These are phyloP conservation scores for Amauroascus niger DNA, from an alignment of 2,329 filamentous ascomycete genomes.

Conservation along the genomic window DNA sequence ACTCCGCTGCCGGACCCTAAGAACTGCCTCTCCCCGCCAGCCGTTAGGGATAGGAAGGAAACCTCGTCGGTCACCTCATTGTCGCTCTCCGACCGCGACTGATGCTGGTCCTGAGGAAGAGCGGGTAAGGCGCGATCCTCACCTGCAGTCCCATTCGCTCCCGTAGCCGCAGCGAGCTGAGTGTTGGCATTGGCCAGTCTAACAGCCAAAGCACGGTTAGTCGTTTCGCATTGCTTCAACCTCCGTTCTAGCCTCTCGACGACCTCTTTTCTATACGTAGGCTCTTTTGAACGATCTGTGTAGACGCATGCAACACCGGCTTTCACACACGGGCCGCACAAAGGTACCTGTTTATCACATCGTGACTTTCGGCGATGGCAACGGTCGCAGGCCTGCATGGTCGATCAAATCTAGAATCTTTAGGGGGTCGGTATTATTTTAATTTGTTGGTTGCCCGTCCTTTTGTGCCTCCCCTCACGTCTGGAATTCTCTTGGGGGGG, in stretches of 20 bases:
- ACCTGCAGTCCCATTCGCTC: neutral
- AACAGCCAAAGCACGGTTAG: slow-evolving; percentile 15
- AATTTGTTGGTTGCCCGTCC: neutral
- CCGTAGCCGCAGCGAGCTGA: slow-evolving; percentile 6
- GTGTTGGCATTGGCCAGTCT: slow-evolving; percentile 12
- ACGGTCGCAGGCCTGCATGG: slow-evolving; percentile 30
- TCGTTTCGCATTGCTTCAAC: slow-evolving; percentile 19
- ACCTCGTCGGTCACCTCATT: slow-evolving; percentile 36
- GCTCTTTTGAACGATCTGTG: slow-evolving; percentile 16
- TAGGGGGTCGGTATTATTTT: neutral
- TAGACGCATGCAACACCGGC: slow-evolving; percentile 27
- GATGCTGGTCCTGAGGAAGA: slow-evolving; percentile 4
- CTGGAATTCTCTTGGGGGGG: neutral
- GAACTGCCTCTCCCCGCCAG: slow-evolving; percentile 37
- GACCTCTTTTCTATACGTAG: slow-evolving; percentile 29
- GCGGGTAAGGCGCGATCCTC: neutral
- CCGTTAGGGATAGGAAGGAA: slow-evolving; percentile 37
- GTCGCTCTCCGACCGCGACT: slow-evolving; percentile 10
- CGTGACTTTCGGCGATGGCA: slow-evolving; percentile 37
- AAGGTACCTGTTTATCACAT: slow-evolving; percentile 33
- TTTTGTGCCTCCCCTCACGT: neutral
- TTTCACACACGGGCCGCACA: slow-evolving; percentile 32
- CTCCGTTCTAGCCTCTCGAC: slow-evolving; percentile 31
- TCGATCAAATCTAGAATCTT: slow-evolving; percentile 5
- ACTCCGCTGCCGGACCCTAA: slow-evolving; percentile 30